Evolutionary conservation across 176 grass and related monocot species (phyloP).

Genomic region (Luzula sylvatica): DNA sequence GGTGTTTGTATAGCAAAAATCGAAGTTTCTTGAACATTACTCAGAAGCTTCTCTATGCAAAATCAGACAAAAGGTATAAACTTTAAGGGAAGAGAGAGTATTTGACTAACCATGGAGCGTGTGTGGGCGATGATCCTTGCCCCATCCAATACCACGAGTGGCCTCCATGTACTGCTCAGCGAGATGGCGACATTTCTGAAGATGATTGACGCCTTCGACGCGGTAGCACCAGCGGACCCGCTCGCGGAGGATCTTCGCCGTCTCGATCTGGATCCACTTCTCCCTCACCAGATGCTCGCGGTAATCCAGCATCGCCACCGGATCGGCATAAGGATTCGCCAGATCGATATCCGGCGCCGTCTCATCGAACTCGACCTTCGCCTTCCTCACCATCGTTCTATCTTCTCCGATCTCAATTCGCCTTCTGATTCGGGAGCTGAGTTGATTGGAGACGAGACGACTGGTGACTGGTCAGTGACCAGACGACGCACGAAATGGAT

Average conservation of each 20-base stretch:
- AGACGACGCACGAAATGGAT: too few species aligned
- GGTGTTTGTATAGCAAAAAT: too few species aligned
- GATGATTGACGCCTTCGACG: constrained; percentile 86
- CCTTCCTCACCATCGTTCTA: constrained; percentile 74
- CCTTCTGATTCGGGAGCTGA: neutral
- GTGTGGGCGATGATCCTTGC: constrained; percentile 69
- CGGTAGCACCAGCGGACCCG: constrained; percentile 96
- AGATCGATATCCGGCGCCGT: constrained; percentile 80
- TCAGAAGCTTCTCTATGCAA: too few species aligned
- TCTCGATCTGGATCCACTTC: constrained; percentile 99
- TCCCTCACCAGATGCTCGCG: constrained; percentile 90
- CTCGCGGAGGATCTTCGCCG: constrained; percentile 95
- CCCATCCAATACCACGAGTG: constrained; percentile 82
- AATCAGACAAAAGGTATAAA: too few species aligned
- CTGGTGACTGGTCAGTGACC: neutral
- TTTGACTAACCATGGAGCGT: constrained; percentile 46
- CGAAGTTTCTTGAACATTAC: too few species aligned
- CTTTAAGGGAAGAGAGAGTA: neutral
- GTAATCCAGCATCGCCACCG: constrained; percentile 95
- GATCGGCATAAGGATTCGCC: constrained; percentile 74
- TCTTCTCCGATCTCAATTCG: neutral
- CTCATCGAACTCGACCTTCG: constrained; percentile 96
- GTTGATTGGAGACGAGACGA: neutral
- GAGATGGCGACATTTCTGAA: constrained; percentile 86
- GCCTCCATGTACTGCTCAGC: constrained; percentile 86